Percentiles rank a stretch among this genome's conserved stretches.
Conservation (phyloP, 441 rosid species). For the Hura crepitans region DNA sequence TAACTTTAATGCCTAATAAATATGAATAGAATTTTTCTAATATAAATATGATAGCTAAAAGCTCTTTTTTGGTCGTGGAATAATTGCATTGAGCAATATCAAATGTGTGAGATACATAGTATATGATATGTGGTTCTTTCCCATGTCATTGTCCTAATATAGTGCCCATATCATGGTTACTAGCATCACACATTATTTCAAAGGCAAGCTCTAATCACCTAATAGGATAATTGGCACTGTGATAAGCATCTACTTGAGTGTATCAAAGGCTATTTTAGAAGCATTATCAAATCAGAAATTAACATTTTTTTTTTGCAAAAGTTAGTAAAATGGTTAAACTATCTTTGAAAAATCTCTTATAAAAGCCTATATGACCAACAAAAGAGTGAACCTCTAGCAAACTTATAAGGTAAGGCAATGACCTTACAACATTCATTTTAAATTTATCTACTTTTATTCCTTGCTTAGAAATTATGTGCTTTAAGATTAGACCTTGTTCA, state of each 20-base stretch:
- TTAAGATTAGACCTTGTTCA: no score
- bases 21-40: neutral
- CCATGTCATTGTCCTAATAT: neutral
- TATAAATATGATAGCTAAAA: neutral
- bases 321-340: neutral
- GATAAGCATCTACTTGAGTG: neutral
- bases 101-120: neutral
- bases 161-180: neutral
- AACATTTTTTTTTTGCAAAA: neutral
- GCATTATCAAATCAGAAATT: no score
- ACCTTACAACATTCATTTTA: no score
- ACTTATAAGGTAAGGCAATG: no score
- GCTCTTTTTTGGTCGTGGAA: neutral
- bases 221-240: neutral
- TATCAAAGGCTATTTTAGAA: neutral
- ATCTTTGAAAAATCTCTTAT: neutral
- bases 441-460: no score
- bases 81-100: neutral
- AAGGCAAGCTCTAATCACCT: neutral
- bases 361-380: neutral
- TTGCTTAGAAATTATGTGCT: no score
- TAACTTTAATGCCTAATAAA: neutral
- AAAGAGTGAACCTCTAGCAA: neutral
- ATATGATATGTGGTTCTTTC: neutral
- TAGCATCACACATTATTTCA: no score